A percentile compares a stretch with the other conserved stretches of the same genome.
Conservation (phyloP, 1,139 yeast species). For the Candida pseudocylindracea region DNA sequence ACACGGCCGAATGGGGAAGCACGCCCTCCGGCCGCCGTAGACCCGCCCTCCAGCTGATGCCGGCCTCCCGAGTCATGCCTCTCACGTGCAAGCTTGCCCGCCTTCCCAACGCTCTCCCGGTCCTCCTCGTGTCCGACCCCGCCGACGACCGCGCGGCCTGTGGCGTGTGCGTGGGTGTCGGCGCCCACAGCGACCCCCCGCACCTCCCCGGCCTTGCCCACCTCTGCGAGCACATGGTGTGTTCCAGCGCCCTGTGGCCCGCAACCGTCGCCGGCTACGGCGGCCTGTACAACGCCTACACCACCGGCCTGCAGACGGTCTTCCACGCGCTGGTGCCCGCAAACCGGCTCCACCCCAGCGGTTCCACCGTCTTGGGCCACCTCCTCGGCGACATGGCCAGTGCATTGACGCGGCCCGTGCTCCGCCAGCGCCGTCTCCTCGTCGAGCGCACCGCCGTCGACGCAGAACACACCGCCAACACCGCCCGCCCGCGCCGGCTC, state of each 20-base stretch:
- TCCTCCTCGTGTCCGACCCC: conserved; percentile 3
- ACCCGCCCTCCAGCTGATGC: too few species aligned
- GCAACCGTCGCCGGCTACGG: conserved; percentile 20
- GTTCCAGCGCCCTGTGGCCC: conserved; percentile 10
- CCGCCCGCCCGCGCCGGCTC: conserved; percentile 16
- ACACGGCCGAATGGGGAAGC: background rate
- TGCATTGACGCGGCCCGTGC: conserved; percentile 25
- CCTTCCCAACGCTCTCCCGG: conserved; percentile 3
- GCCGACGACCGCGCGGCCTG: conserved; percentile 3
- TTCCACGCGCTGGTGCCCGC: conserved; percentile 10
- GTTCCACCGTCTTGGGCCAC: conserved; percentile 16
- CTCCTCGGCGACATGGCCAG: conserved; percentile 27
- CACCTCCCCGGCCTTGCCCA: conserved; percentile 43
- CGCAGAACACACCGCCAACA: conserved; percentile 38
- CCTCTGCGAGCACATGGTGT: conserved; percentile 48
- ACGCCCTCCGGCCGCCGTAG: background rate
- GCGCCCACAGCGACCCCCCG: conserved; percentile 40
- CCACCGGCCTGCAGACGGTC: conserved; percentile 41
- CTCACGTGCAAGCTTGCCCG: conserved; percentile 1
- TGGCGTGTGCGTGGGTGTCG: conserved; percentile 30
- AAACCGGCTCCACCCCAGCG: conserved; percentile 2
- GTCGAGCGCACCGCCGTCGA: conserved; percentile 34
- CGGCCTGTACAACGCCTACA: conserved; percentile 41
- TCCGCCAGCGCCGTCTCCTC: conserved; percentile 5
- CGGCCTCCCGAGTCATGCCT: too few species aligned